Evolutionary conservation across 305 asterid species (phyloP).

Genomic region (Rubia occidens): DNA sequence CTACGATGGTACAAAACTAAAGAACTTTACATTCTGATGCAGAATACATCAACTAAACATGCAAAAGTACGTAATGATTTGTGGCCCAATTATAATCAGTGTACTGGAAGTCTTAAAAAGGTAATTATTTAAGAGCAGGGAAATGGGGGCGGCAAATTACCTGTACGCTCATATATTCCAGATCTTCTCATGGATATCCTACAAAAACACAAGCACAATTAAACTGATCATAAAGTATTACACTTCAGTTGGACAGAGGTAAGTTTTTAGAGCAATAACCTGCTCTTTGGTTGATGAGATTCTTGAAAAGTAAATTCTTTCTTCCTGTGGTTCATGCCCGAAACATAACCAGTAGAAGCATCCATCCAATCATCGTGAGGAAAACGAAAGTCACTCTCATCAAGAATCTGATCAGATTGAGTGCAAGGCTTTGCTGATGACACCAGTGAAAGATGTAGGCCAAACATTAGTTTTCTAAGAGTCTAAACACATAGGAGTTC

Average conservation of each 20-base stretch:
- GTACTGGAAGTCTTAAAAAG: neutral
- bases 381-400: constrained; percentile 31
- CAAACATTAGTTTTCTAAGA: neutral
- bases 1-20: neutral
- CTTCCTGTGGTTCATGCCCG: constrained; percentile 27
- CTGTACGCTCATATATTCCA: constrained; percentile 10
- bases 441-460: constrained; percentile 6
- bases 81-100: neutral
- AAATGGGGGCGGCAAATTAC: constrained; percentile 21
- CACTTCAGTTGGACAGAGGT: neutral
- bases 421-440: constrained; percentile 34
- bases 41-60: neutral
- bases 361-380: constrained; percentile 27
- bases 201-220: neutral
- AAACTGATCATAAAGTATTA: neutral
- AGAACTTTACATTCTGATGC: neutral
- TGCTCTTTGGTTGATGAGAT: constrained; percentile 35
- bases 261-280: constrained; percentile 26
- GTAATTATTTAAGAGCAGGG: no score
- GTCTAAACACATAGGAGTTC: neutral
- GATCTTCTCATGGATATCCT: constrained; percentile 18
- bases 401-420: constrained; percentile 29
- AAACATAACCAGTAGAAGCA: constrained; percentile 34
- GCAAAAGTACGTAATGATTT: neutral
- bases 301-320: constrained; percentile 30